Percentiles rank a stretch among this genome's conserved stretches.
Conservation (phyloP, 2,329 filamentous ascomycete species). For the Trichophyton rubrum region DNA sequence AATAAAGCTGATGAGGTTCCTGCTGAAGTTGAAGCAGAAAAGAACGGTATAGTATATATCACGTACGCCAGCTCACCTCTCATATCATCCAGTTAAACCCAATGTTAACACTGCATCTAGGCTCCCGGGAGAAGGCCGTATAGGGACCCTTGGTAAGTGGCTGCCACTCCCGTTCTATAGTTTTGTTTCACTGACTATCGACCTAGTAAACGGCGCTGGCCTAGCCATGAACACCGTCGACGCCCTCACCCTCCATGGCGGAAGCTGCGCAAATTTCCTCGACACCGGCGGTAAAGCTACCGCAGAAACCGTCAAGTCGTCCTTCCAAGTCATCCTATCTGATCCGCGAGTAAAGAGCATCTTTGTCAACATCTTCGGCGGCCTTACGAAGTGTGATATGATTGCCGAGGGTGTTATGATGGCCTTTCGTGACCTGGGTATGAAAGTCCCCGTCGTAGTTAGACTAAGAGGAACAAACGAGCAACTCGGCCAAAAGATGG, state of each 20-base stretch:
- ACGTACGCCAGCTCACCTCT: conserved; percentile 31
- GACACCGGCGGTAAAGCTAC: conserved; percentile 87
- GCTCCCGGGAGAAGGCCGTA: conserved; percentile 39
- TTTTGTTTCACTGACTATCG: neutral
- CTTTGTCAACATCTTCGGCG: conserved; percentile 61
- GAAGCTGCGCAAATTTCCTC: conserved; percentile 67
- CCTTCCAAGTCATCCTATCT: conserved; percentile 59
- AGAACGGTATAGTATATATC: conserved; percentile 68
- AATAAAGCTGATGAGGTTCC: conserved; percentile 41
- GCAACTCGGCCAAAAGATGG: conserved; percentile 53
- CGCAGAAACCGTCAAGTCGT: conserved; percentile 62
- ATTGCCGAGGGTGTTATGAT: conserved; percentile 63
- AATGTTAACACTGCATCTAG: conserved; percentile 4
- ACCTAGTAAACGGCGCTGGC: conserved; percentile 69
- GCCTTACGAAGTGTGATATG: conserved; percentile 64
- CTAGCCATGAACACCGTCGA: conserved; percentile 88
- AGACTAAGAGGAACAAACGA: conserved; percentile 65
- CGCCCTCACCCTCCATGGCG: conserved; percentile 55
- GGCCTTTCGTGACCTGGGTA: conserved; percentile 56
- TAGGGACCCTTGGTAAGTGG: conserved; percentile 54
- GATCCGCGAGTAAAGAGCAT: conserved; percentile 61
- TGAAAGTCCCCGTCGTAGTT: conserved; percentile 63
- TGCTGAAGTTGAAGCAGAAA: conserved; percentile 50
- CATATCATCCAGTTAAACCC: neutral
- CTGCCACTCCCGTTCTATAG: neutral